Conservation (phyloP, 352 stramenopile species). For the Globisporangium paddicum region DNA sequence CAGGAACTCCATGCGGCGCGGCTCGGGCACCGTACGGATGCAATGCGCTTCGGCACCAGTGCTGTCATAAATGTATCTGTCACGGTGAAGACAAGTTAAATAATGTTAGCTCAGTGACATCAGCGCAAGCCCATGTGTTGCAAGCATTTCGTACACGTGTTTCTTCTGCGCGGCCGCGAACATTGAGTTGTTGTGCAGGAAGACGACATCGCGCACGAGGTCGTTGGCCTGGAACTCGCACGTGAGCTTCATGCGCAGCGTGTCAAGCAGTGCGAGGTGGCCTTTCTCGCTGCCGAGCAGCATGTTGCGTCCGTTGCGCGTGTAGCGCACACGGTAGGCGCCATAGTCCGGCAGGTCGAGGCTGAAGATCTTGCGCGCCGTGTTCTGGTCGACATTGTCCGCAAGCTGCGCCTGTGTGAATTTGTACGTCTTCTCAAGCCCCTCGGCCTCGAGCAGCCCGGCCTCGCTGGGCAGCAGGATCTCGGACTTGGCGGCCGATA, state of each 20-base stretch:
- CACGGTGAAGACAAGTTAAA: background rate
- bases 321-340: conserved; percentile 94
- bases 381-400: conserved; percentile 92
- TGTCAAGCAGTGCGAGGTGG: conserved; percentile 95
- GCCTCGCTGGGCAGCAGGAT: conserved; percentile 85
- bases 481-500: conserved; percentile 87
- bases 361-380: conserved; percentile 94
- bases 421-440: conserved; percentile 96
- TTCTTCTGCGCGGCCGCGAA: conserved; percentile 97
- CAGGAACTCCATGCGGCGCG: conserved; percentile 94
- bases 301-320: conserved; percentile 94
- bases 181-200: conserved; percentile 97
- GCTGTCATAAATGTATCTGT: conserved; percentile 95
- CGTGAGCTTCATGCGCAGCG: conserved; percentile 86
- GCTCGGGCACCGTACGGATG: conserved; percentile 90
- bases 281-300: conserved; percentile 92
- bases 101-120: background rate
- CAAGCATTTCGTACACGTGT: conserved; percentile 87
- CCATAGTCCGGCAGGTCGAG: conserved; percentile 91
- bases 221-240: conserved; percentile 95
- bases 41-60: conserved; percentile 96
- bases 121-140: background rate
- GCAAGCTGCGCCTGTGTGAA: conserved; percentile 90
- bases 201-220: conserved; percentile 93
- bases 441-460: conserved; percentile 92